Evolutionary conservation across 495 filamentous ascomycete genomes (phyloP).

Genomic region (Mytilinidion resinicola): DNA sequence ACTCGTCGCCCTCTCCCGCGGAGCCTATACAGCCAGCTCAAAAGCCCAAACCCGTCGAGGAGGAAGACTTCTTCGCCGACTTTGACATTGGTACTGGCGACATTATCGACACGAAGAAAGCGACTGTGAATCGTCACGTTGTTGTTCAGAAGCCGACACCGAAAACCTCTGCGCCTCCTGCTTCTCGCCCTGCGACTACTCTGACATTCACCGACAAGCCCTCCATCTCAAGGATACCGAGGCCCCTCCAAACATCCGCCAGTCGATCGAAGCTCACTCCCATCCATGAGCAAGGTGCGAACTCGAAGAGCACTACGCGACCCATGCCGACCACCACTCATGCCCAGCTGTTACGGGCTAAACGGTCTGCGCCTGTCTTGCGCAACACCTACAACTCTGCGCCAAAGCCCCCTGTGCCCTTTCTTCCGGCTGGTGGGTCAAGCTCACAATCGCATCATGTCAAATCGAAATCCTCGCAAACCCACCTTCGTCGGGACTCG

Average conservation of each 20-base stretch:
- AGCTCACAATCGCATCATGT: slow-evolving; percentile 73
- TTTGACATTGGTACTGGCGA: slow-evolving; percentile 82
- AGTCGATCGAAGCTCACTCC: slow-evolving; percentile 79
- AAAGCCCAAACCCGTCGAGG: slow-evolving; percentile 41
- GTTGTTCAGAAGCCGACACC: slow-evolving; percentile 70
- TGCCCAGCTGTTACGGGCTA: slow-evolving; percentile 70
- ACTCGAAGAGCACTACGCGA: slow-evolving; percentile 61
- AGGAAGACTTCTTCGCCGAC: slow-evolving; percentile 80
- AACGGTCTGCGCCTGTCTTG: slow-evolving; percentile 83
- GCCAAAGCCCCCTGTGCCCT: slow-evolving; percentile 57
- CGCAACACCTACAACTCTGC: slow-evolving; percentile 41
- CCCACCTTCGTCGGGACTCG: slow-evolving; percentile 67
- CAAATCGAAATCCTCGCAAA: slow-evolving; percentile 60
- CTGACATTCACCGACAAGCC: slow-evolving; percentile 82
- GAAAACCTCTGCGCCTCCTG: slow-evolving; percentile 43
- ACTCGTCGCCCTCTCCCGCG: neutral
- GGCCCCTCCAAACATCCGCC: slow-evolving; percentile 55
- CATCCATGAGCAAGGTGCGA: slow-evolving; percentile 83
- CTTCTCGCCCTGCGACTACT: slow-evolving; percentile 64
- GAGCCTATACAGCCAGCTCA: slow-evolving; percentile 4
- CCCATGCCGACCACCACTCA: slow-evolving; percentile 64
- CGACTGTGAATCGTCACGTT: slow-evolving; percentile 87
- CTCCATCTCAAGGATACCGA: slow-evolving; percentile 42
- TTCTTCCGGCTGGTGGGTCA: slow-evolving; percentile 71
- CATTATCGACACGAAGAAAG: slow-evolving; percentile 69